A percentile compares a stretch with the other conserved stretches of the same genome.
These are phyloP conservation scores for Thelonectria olida DNA, from an alignment of 2,329 filamentous ascomycete species.

Conservation along the genomic window DNA sequence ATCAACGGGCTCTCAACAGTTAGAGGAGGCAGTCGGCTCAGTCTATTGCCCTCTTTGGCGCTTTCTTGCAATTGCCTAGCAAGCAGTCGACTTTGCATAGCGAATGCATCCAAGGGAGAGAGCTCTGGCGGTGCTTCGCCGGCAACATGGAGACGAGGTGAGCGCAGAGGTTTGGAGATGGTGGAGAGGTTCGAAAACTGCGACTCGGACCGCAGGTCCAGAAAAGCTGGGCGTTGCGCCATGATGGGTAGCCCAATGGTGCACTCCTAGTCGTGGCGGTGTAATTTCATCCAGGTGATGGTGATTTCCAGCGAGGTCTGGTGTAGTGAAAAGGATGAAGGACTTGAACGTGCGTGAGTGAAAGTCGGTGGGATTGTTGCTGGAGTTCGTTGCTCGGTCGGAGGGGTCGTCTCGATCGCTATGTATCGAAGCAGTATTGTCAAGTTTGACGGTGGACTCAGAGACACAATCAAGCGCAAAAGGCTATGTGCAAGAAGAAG, in stretches of 20 bases:
- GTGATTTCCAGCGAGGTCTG: not conserved
- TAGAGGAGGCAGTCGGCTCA: conserved; percentile 86
- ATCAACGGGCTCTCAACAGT: conserved; percentile 84
- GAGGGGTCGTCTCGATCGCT: not conserved
- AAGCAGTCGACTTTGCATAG: conserved; percentile 87
- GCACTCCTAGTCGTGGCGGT: conserved; percentile 19
- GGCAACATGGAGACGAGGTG: conserved; percentile 79
- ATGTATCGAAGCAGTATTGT: not conserved
- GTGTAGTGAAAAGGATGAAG: not conserved
- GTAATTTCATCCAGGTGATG: conserved; percentile 33
- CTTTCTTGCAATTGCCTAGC: conserved; percentile 87
- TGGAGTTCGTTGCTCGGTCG: not conserved
- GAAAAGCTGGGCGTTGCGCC: conserved; percentile 64
- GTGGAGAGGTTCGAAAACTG: conserved; percentile 57
- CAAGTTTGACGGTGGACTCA: not conserved
- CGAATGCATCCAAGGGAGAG: conserved; percentile 95
- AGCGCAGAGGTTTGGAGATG: conserved; percentile 66
- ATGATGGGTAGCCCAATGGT: conserved; percentile 49
- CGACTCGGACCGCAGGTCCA: conserved; percentile 69
- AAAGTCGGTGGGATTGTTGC: not conserved
- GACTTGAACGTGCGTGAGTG: not conserved
- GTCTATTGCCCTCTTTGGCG: conserved; percentile 75
- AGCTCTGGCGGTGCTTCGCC: conserved; percentile 88
- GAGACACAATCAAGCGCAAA: not conserved
- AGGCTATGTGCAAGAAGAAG: not conserved